Evolutionary conservation across 192 early-diverging fungal species (phyloP).

Genomic region (Geosiphon pyriformis): DNA sequence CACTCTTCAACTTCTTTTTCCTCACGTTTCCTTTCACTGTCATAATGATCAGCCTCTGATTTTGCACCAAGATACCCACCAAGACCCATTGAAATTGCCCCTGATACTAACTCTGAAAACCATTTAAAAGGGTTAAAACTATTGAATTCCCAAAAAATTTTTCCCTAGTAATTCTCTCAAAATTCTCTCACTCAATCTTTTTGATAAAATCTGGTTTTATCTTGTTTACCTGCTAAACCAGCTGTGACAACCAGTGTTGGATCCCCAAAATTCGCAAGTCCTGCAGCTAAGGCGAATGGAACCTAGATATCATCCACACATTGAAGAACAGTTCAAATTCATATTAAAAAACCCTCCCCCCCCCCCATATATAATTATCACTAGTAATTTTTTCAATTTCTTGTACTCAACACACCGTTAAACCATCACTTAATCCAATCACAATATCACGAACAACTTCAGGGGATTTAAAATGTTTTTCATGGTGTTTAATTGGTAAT

Average conservation of each 20-base stretch:
- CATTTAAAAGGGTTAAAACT: not conserved
- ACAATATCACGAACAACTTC: constrained; percentile 40
- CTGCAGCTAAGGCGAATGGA: constrained; percentile 61
- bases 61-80: constrained; percentile 56
- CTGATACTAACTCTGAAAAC: constrained; percentile 42
- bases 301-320: constrained; percentile 24
- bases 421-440: constrained; percentile 37
- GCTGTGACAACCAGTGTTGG: constrained; percentile 51
- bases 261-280: constrained; percentile 46
- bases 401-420: constrained; percentile 22
- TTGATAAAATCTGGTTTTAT: too few relatives aligned
- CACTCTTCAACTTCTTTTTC: constrained; percentile 42
- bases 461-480: constrained; percentile 39
- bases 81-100: constrained; percentile 56
- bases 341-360: not conserved
- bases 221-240: constrained; percentile 51
- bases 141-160: too few relatives aligned
- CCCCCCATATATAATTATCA: too few relatives aligned
- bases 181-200: too few relatives aligned
- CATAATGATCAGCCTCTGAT: constrained; percentile 58
- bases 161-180: too few relatives aligned
- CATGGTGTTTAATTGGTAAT: too few relatives aligned
- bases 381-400: not conserved
- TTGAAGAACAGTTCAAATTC: not conserved
- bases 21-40: constrained; percentile 49